phyloP scores from a whole-genome alignment of 1,284 basidiomycete species.

The Ganoderma leucocontextum region DNA sequence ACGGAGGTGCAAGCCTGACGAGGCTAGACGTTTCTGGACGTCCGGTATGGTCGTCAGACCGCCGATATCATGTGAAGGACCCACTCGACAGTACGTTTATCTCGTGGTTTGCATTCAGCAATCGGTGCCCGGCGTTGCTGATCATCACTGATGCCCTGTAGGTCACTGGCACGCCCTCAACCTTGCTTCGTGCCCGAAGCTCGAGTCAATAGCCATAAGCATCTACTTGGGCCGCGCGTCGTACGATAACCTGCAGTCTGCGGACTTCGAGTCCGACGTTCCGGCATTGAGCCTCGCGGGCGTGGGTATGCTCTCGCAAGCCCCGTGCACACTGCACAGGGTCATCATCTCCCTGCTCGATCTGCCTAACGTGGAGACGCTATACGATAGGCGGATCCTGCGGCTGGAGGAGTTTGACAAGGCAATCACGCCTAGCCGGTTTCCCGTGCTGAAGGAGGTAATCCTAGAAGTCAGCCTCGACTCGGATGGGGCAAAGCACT shows the following conservation, averaged over 20 bases:
- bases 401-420: conserved; percentile 5
- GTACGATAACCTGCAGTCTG: background rate
- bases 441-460: background rate
- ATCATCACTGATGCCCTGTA: background rate
- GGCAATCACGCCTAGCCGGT: background rate
- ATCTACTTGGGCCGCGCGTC: background rate
- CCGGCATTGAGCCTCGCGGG: background rate
- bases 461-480: no score
- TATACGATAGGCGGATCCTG: background rate
- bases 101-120: background rate
- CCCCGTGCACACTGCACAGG: background rate
- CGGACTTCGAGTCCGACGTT: background rate
- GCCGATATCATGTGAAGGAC: background rate
- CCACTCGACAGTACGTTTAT: background rate
- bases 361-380: background rate
- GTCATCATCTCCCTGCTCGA: background rate
- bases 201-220: background rate
- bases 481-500: no score
- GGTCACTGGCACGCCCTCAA: background rate
- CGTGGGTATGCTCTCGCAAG: background rate
- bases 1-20: background rate
- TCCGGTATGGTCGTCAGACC: background rate
- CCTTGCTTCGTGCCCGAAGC: background rate
- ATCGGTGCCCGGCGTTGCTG: background rate
- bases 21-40: background rate